Conservation (phyloP, 1,284 basidiomycete species). For the Meira miltonrushii region DNA sequence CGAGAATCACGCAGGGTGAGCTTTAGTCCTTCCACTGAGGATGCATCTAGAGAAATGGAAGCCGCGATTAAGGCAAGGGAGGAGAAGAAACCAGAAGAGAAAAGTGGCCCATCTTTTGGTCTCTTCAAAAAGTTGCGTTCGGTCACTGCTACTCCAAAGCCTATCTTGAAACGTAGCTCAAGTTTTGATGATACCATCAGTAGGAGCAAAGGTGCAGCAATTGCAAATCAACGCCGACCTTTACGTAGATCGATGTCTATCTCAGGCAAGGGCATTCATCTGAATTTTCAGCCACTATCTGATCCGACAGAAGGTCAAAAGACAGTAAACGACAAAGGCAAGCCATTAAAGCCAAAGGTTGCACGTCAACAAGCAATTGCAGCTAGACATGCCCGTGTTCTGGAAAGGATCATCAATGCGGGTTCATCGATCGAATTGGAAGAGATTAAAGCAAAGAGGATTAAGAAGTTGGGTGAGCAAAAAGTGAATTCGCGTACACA, state of each 20-base stretch:
- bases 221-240: background rate
- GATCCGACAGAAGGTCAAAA: background rate
- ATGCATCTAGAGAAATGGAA: background rate
- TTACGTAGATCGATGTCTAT: background rate
- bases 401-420: constrained; percentile 42
- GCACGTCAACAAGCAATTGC: constrained; percentile 30
- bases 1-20: background rate
- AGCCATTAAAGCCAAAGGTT: constrained; percentile 10
- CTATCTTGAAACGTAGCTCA: background rate
- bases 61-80: background rate
- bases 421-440: constrained; percentile 16
- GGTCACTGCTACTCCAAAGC: background rate
- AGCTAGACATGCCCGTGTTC: constrained; percentile 38
- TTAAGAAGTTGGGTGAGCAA: constrained; percentile 12
- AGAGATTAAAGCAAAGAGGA: constrained; percentile 18
- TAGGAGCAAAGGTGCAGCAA: background rate
- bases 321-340: background rate
- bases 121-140: too few species aligned
- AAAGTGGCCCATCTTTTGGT: too few species aligned
- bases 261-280: background rate
- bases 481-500: constrained; percentile 1
- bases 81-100: background rate
- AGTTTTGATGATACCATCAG: background rate
- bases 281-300: background rate
- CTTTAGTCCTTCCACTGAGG: constrained; percentile 3